Percentiles rank a stretch among this genome's conserved stretches.
phyloP scores from a whole-genome alignment of 805 yeast genomes.

The Cyberlindnera samutprakarnensis region DNA sequence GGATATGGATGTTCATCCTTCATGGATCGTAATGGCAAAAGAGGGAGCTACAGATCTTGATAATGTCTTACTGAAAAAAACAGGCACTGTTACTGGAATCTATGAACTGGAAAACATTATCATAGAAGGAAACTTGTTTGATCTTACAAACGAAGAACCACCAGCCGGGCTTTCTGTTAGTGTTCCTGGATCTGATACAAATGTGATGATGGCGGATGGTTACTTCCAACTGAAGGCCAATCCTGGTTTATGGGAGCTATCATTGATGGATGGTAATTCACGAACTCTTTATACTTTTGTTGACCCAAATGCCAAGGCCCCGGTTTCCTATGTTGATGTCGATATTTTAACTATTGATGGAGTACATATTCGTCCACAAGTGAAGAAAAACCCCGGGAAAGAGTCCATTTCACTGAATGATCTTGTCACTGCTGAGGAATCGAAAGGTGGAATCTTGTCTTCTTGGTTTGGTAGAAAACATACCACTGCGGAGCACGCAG shows the following conservation, averaged over 20 bases:
- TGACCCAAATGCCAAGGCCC: slow-evolving; percentile 22
- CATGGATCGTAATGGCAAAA: slow-evolving; percentile 60
- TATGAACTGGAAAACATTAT: slow-evolving; percentile 48
- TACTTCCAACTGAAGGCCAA: slow-evolving; percentile 71
- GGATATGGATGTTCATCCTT: slow-evolving; percentile 51
- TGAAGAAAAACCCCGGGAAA: slow-evolving; percentile 34
- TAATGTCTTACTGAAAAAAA: slow-evolving; percentile 40
- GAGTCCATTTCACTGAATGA: slow-evolving; percentile 20
- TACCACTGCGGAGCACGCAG: slow-evolving; percentile 34
- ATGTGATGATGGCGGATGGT: slow-evolving; percentile 74
- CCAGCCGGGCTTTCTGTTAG: slow-evolving; percentile 19
- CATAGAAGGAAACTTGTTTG: slow-evolving; percentile 66
- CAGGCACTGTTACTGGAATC: slow-evolving; percentile 31
- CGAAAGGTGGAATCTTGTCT: slow-evolving; percentile 11
- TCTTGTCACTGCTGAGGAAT: slow-evolving; percentile 10
- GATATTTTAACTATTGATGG: slow-evolving; percentile 40
- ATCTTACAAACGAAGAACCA: slow-evolving; percentile 23
- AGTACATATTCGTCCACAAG: slow-evolving; percentile 34
- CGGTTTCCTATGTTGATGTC: slow-evolving; percentile 19
- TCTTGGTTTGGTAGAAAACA: slow-evolving; percentile 8
- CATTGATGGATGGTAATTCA: slow-evolving; percentile 35
- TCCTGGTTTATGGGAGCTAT: slow-evolving; percentile 65
- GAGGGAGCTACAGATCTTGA: slow-evolving; percentile 54
- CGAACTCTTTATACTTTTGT: slow-evolving; percentile 33
- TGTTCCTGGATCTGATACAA: slow-evolving; percentile 41